Evolutionary conservation across 2,329 filamentous ascomycete genomes (phyloP).

Genomic region (Xylogone sp.): DNA sequence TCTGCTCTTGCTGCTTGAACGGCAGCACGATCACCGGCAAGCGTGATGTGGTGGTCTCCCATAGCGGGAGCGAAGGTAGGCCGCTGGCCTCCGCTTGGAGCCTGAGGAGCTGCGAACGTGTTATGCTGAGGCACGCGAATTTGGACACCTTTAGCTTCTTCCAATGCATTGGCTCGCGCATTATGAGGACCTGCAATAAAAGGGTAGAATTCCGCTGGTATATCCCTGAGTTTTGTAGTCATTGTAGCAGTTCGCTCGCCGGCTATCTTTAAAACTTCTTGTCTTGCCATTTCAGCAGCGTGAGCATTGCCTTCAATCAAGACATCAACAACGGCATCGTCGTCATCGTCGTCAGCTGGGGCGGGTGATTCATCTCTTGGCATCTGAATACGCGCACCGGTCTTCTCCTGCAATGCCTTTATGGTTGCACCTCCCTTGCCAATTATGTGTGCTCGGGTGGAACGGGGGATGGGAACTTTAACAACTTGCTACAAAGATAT

Average conservation of each 20-base stretch:
- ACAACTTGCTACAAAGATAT: constrained; percentile 52
- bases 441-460: constrained; percentile 85
- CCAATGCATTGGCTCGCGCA: constrained; percentile 61
- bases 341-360: constrained; percentile 65
- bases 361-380: constrained; percentile 66
- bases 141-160: constrained; percentile 70
- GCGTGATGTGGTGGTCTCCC: constrained; percentile 73
- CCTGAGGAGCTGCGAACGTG: constrained; percentile 62
- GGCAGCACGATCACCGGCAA: constrained; percentile 80
- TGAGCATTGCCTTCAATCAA: constrained; percentile 87
- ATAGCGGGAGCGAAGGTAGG: constrained; percentile 68
- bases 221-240: constrained; percentile 74
- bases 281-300: constrained; percentile 76
- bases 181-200: constrained; percentile 86
- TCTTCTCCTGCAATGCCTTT: constrained; percentile 83
- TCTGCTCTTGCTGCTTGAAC: constrained; percentile 76
- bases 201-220: constrained; percentile 90
- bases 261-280: constrained; percentile 82
- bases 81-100: constrained; percentile 57
- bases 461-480: constrained; percentile 77
- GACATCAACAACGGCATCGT: constrained; percentile 80
- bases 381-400: constrained; percentile 85
- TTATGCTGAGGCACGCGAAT: constrained; percentile 81
- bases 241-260: constrained; percentile 80
- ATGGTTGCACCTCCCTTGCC: constrained; percentile 88